Evolutionary conservation across 306 rosid species (phyloP).

Genomic region (Fragaria iinumae): DNA sequence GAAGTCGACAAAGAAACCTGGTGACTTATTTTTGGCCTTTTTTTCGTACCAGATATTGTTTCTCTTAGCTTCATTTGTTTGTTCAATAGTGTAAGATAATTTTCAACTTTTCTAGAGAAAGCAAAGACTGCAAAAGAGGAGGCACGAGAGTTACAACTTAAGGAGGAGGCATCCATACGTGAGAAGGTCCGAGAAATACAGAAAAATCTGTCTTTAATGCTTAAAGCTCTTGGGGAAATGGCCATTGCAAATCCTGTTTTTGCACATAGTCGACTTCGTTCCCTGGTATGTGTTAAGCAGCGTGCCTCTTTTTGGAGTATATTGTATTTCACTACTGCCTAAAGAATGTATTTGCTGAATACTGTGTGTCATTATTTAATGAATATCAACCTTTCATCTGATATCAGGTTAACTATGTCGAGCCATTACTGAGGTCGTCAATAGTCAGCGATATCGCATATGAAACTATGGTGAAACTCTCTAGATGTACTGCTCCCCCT

Average conservation of each 20-base stretch:
- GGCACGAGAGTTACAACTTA: slow-evolving; percentile 78
- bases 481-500: slow-evolving; percentile 83
- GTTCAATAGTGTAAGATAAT: not conserved
- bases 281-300: slow-evolving; percentile 62
- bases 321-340: not conserved
- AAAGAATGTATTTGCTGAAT: not conserved
- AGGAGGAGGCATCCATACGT: slow-evolving; percentile 82
- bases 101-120: slow-evolving; percentile 50
- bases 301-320: not conserved
- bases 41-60: slow-evolving; percentile 1
- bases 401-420: slow-evolving; percentile 81
- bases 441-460: slow-evolving; percentile 80
- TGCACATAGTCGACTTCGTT: slow-evolving; percentile 84
- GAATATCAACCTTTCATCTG: slow-evolving; percentile 23
- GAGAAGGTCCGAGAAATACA: slow-evolving; percentile 64
- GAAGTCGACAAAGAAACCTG: slow-evolving; percentile 75
- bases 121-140: slow-evolving; percentile 91
- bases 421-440: slow-evolving; percentile 80
- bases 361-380: not conserved
- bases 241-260: slow-evolving; percentile 82
- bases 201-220: slow-evolving; percentile 59
- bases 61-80: not conserved
- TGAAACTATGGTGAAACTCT: slow-evolving; percentile 80
- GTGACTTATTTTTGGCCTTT: slow-evolving; percentile 42
- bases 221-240: slow-evolving; percentile 87